These are phyloP conservation scores for Lactarius akahatsu DNA, from an alignment of 768 basidiomycete species.

Conservation along the genomic window DNA sequence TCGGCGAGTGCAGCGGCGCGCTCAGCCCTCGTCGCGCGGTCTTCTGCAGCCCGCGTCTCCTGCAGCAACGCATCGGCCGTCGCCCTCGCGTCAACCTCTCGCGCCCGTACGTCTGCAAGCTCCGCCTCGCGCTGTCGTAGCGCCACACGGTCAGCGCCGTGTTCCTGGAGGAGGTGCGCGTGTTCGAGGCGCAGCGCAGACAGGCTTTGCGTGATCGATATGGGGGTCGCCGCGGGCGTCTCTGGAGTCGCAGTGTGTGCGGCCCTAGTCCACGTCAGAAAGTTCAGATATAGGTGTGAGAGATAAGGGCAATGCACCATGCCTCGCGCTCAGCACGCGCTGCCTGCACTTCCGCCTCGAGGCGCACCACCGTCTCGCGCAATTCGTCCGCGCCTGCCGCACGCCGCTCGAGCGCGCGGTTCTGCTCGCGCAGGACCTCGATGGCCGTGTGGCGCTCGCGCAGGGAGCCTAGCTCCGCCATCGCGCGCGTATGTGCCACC, in stretches of 20 bases:
- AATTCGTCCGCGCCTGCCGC: constrained; percentile 51
- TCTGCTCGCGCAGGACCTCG: constrained; percentile 75
- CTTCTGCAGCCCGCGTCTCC: constrained; percentile 43
- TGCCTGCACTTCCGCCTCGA: constrained; percentile 68
- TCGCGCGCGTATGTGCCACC: constrained; percentile 53
- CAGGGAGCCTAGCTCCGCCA: constrained; percentile 51
- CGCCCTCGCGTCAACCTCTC: constrained; percentile 37
- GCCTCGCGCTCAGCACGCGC: constrained; percentile 55
- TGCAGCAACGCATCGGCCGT: constrained; percentile 38
- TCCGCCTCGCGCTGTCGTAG: constrained; percentile 56
- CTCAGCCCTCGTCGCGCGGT: constrained; percentile 41
- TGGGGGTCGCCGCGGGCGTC: constrained; percentile 47
- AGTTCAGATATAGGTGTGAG: background rate
- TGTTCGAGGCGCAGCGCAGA: constrained; percentile 60
- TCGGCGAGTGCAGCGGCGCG: constrained; percentile 47
- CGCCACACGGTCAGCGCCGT: constrained; percentile 55
- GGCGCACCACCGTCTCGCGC: constrained; percentile 50
- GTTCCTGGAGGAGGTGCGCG: constrained; percentile 63
- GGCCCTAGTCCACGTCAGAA: constrained; percentile 34
- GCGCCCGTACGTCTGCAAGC: constrained; percentile 33
- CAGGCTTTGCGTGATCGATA: constrained; percentile 57
- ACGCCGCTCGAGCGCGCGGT: constrained; percentile 58
- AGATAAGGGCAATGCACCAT: constrained; percentile 43
- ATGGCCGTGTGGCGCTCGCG: constrained; percentile 57
- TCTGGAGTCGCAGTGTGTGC: constrained; percentile 39